Conservation (phyloP, 1,139 yeast species). For the Zygosaccharomyces pseudobailii region DNA sequence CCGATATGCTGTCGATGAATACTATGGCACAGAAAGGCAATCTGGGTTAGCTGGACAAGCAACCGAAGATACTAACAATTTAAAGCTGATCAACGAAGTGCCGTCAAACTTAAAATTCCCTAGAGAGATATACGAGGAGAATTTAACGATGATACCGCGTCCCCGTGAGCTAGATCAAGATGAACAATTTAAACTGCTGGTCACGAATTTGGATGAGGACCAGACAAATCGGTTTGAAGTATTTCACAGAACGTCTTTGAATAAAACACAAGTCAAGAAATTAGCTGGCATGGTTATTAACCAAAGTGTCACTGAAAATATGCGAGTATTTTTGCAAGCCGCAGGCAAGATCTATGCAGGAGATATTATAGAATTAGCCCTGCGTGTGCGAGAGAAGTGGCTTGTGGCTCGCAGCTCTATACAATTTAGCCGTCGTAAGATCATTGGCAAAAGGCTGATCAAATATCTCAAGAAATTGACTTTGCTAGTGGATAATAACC, state of each 20-base stretch:
- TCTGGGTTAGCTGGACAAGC: background rate
- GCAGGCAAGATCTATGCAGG: slow-evolving; percentile 84
- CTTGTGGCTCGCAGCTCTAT: slow-evolving; percentile 39
- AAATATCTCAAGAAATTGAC: slow-evolving; percentile 30
- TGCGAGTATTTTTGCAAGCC: slow-evolving; percentile 81
- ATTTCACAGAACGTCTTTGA: slow-evolving; percentile 76
- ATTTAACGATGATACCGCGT: slow-evolving; percentile 14
- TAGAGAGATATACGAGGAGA: slow-evolving; percentile 24
- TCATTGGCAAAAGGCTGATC: slow-evolving; percentile 30
- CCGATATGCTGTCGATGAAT: background rate
- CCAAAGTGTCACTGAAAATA: slow-evolving; percentile 78
- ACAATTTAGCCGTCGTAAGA: slow-evolving; percentile 33
- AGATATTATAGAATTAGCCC: slow-evolving; percentile 78
- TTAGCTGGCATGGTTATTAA: slow-evolving; percentile 75
- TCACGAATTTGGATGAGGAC: slow-evolving; percentile 70
- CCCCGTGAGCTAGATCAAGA: slow-evolving; percentile 38
- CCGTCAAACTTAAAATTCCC: slow-evolving; percentile 26
- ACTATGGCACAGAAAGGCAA: background rate
- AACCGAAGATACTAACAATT: background rate
- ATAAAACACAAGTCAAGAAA: slow-evolving; percentile 74
- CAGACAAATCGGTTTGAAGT: slow-evolving; percentile 89
- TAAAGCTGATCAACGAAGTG: slow-evolving; percentile 20
- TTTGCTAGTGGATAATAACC: slow-evolving; percentile 19
- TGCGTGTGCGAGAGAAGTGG: slow-evolving; percentile 58
- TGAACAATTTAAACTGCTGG: slow-evolving; percentile 59